Base-by-base conservation (phyloP, 192 early-diverging fungal genomes). In the Coemansia sp. region DNA sequence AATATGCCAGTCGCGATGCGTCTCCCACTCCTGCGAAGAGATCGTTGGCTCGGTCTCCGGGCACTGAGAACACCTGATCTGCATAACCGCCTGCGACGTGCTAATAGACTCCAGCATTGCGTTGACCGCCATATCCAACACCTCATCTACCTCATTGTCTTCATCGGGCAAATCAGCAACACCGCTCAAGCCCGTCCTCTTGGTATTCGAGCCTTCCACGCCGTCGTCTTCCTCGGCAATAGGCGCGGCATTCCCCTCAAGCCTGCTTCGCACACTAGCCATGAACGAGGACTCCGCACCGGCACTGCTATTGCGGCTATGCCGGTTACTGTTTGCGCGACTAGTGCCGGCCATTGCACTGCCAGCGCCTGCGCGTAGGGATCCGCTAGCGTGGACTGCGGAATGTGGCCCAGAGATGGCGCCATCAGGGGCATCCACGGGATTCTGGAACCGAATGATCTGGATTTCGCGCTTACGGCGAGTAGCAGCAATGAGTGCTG, bases 381-480 rank as follows among this genome's bases (percentile, higher is more conserved):
- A 31, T 16, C 25, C 21, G 55, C 50, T 10, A 0, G 59, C 34
- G 21, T 33, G 20, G 55, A 42, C 31, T 8, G 59, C 56, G 13
- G 56, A 45, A n/a, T 39, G 21, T 8, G 18, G 14, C 11, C 62
- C 65, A 5, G 59, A 56, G 20, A 82, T 82, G 0, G 70, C 74
- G 10, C 61, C 73, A n/a, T 73, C 70, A 5, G 79, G 74, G 6
- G 43, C 41, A 36, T 82, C 79, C 0, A 82, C 70, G 0, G 70
- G 21, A 18, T 72, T 68, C 52, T 76, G 70, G 39, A 76, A 73
- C 41, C 63, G 59, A 43, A 82, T 61, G 28, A 82, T 82, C 73
- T 76, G 79, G 37, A 82, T 76, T 38, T 76, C 79, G 34, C 79
- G 79, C 59, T 82, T 82, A 28, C 79, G 70, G n/a, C 79, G 62